Percentiles rank a stretch among this genome's conserved stretches.
Conservation (phyloP, 2,329 filamentous ascomycete species). For the Cladosporium sp. region DNA sequence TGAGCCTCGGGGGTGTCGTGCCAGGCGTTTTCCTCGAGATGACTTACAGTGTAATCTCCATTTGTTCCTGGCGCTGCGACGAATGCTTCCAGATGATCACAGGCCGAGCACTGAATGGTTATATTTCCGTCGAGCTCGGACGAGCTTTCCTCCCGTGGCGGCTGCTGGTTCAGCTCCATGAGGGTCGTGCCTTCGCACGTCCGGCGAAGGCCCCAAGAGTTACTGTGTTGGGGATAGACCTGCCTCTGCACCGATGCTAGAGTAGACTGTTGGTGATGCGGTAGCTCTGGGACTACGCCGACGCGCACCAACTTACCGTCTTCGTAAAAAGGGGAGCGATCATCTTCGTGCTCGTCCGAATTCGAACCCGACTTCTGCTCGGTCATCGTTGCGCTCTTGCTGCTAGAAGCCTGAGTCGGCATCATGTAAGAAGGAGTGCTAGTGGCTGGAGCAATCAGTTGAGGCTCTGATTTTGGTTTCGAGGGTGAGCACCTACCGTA, state of each 20-base stretch:
- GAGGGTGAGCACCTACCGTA: background rate
- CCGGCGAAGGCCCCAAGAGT: too few relatives aligned
- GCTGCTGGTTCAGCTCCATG: background rate
- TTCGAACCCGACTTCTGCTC: background rate
- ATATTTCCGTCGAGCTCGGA: background rate
- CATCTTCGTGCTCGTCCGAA: background rate
- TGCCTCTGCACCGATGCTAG: background rate
- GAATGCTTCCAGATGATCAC: too few relatives aligned
- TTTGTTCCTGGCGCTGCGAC: too few relatives aligned
- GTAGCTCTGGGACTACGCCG: background rate
- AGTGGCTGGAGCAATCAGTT: background rate
- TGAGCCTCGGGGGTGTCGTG: background rate
- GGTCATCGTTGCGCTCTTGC: background rate
- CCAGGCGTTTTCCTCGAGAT: background rate
- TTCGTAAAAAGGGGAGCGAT: background rate
- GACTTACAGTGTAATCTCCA: background rate
- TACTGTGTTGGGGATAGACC: too few relatives aligned
- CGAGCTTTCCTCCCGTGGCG: background rate
- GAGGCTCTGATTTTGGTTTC: background rate
- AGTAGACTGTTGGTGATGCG: background rate
- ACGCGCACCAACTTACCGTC: background rate
- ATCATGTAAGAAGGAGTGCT: background rate
- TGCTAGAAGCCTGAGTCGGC: background rate
- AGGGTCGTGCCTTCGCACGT: background rate
- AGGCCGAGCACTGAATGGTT: background rate